A percentile compares a stretch with the other conserved stretches of the same genome.
Evolutionary conservation across 169 alveolate species (phyloP).

Genomic region (Fabrea salina): DNA sequence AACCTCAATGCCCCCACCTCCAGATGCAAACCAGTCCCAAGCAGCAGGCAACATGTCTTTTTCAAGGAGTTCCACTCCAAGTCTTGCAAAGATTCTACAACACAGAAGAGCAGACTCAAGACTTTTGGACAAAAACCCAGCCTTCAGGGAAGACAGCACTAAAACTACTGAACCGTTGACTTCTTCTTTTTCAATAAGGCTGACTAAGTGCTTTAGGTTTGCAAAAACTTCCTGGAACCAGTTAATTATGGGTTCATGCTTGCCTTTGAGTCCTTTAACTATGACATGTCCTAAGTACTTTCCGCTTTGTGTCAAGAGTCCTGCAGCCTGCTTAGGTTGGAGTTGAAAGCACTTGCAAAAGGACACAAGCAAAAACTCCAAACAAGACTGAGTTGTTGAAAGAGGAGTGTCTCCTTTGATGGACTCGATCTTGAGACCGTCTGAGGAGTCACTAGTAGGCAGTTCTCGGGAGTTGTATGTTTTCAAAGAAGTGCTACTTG

Average conservation of each 20-base stretch:
- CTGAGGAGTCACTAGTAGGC: not conserved
- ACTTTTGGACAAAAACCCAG: slow-evolving; percentile 76
- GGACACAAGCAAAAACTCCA: slow-evolving; percentile 77
- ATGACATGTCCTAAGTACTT: slow-evolving; percentile 81
- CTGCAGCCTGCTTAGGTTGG: slow-evolving; percentile 78
- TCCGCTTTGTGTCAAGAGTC: slow-evolving; percentile 75
- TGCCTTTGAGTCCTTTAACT: slow-evolving; percentile 85
- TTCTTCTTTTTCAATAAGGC: slow-evolving; percentile 68
- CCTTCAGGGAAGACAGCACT: slow-evolving; percentile 56
- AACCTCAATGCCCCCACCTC: slow-evolving; percentile 74
- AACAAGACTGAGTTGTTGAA: slow-evolving; percentile 63
- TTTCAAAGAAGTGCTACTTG: not conserved
- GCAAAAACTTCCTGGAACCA: slow-evolving; percentile 68
- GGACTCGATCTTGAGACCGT: slow-evolving; percentile 33
- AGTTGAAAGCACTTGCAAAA: slow-evolving; percentile 67
- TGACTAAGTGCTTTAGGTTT: slow-evolving; percentile 47
- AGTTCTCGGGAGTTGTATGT: not conserved
- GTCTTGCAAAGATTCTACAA: slow-evolving; percentile 69
- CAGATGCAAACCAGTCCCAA: slow-evolving; percentile 80
- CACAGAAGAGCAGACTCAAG: slow-evolving; percentile 73
- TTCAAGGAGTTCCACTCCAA: slow-evolving; percentile 69
- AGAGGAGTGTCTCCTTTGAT: slow-evolving; percentile 54
- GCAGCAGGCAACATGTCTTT: slow-evolving; percentile 63
- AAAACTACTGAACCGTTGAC: slow-evolving; percentile 51
- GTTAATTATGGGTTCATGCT: slow-evolving; percentile 64